Evolutionary conservation across 192 early-diverging fungal species (phyloP), one percentile per base, ranked within the genome.

Genomic region (Coemansia sp.): DNA sequence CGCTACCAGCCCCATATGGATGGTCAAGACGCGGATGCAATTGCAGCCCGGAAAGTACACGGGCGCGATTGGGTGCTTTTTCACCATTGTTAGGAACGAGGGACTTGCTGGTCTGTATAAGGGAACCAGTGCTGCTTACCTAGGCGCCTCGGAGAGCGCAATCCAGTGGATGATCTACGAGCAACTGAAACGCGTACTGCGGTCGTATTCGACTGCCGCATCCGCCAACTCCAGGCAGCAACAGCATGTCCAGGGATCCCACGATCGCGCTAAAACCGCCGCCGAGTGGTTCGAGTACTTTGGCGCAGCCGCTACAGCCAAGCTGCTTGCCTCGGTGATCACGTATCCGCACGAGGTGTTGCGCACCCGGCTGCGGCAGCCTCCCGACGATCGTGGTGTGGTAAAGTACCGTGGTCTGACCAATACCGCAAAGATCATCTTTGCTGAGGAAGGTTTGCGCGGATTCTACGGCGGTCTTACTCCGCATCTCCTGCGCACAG

Each of bases 121-220:
- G 70, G 97, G 97, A 14, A 85, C 95, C 40, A 92, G 92, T 38
- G 96, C 97, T 0, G 94, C 94, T 5, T 91, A 95, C 60, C 64
- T 98, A 22, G 93, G 97, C 9, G 86, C 96, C 1, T 85, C 90
- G 4, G 96, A 99, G 68, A 87, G 90, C 44, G 93, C 95, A 0
- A 90, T 97, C 39, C 97, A 99, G 77, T 99, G 97, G 90, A 90
- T 95, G 41, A 88, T 93, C 37, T 99, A 99, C 77, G 97, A 99
- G 76, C 87, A 93, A 32, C 79, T 99, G 37, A 99, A 99, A 74
- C 80, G 83, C 60, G 32, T 62, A 3, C 43, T 86, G 58, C 57
- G 57, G 5, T 59, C 57, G 39, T 59, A 38, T 16, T 56, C 55
- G 46, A 66, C 74, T 6, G 3, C 46, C 46, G 43, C 64, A 5